Evolutionary conservation across 2,329 filamentous ascomycete genomes (phyloP), one percentile per base, ranked within the genome.

Genomic region (Claviceps paspali): DNA sequence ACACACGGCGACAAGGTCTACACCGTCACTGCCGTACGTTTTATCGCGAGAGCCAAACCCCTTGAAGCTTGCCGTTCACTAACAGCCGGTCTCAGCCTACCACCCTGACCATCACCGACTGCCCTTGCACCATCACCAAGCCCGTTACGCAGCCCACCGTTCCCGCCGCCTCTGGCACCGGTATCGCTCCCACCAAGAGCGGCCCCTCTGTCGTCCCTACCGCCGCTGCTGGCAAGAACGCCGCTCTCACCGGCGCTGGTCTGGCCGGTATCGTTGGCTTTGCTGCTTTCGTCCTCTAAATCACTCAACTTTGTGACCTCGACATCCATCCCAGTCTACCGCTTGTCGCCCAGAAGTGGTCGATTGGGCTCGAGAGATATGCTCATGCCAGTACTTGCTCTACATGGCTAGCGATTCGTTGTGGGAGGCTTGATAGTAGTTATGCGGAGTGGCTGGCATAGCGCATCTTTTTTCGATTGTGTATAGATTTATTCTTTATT

Each of bases 101-200:
- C 56, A 78, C 74, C 56, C 60, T 81, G 59, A 82, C 77, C 64
- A 72, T 82, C 67, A 73, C 73, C 50, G 65, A 79, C 68, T 80
- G 78, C 70, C 72, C 76, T 49, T 81, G 76, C 76, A 82, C 73
- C 53, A 53, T 75, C 60, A 68, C 65, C 63, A 70, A 67, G 63
- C 70, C 73, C 38, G 62, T 76, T 49, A n/a, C n/a, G n/a, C n/a
- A n/a, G n/a, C n/a, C n/a, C n/a, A n/a, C n/a, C 10, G 18, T 11
- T 31, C 17, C 19, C 17, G 6, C 48, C 41, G 40, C 44, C 33
- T 44, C 49, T 33, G n/a, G n/a, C n/a, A 35, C 17, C 23, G 24
- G 19, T 28, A 39, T 35, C 26, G 30, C 24, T 17, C 40, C 56
- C 51, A 42, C 44, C 55, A 44, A 49, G 52, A 46, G 41, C 50